Base-by-base conservation (phyloP, 1,139 yeast species). In the Spencermartinsiella ligniputridi region DNA sequence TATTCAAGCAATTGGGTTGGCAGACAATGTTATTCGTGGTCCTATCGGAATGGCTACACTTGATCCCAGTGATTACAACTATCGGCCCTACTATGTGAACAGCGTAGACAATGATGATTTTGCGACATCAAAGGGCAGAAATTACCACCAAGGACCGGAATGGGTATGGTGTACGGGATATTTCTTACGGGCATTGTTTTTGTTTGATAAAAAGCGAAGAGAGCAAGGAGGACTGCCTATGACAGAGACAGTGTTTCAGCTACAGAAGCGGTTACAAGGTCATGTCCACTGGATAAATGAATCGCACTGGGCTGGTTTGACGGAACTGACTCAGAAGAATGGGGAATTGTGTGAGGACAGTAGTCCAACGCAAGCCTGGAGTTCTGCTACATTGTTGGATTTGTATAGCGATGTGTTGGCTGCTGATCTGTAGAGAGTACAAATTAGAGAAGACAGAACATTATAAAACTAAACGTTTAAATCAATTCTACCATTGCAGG, bases 81-180 rank as follows among this genome's bases (percentile, higher is more conserved):
- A 92, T 65, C 76, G 94, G 49, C 98, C 98, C 1, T 78, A 86
- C 68, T 92, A 92, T 66, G 70, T 72, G 56, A 92, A 92, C 61
- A 70, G 90, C 41, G 83, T 78, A 39, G 97, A 92, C 58, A 79
- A 78, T 43, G 78, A 75, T 6, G 96, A 92, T 63, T 92, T 89
- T 71, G 89, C 95, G 1, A 89, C 97, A 0, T 75, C 97, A 3
- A 89, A 89, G 66, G 98, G 98, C 16, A 76, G 97, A 58, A 92
- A 92, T 66, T 92, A 92, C 64, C 98, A 92, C 64, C 97, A 92
- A 67, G 98, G 98, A 1, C 98, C 98, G 1, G 98, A 92, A 63
- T 92, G 98, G 98, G 83, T 86, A 18, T 92, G 97, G 97, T 79
- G 82, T 50, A 74, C 75, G 33, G 98, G 98, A 1, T 89, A 79